These are phyloP conservation scores for Paxillus involutus DNA, from an alignment of 768 basidiomycete genomes.

Conservation along the genomic window DNA sequence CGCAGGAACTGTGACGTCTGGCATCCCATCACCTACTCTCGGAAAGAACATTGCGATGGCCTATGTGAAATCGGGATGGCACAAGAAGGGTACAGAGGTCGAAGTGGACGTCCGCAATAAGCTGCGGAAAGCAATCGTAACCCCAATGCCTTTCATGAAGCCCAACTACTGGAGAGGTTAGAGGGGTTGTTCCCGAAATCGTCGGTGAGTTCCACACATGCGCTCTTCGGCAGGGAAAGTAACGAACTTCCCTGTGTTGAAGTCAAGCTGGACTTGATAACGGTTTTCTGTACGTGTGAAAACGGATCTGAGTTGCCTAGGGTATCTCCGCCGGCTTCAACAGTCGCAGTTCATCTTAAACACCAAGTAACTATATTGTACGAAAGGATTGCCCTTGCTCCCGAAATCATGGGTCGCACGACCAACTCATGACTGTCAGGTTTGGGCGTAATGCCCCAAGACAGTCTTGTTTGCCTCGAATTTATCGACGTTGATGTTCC, in stretches of 20 bases:
- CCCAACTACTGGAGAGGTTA: conserved; percentile 78
- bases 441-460: conserved; percentile 6
- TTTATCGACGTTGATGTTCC: conserved; percentile 8
- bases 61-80: conserved; percentile 76
- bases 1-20: conserved; percentile 81
- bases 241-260: not conserved
- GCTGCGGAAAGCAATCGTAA: conserved; percentile 68
- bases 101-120: conserved; percentile 85
- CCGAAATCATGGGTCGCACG: too few species aligned
- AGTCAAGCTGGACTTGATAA: too few species aligned
- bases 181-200: not conserved
- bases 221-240: not conserved
- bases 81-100: conserved; percentile 89
- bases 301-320: too few species aligned
- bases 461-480: conserved; percentile 11
- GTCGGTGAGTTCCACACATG: not conserved
- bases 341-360: too few species aligned
- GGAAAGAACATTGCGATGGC: conserved; percentile 96
- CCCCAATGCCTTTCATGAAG: conserved; percentile 86
- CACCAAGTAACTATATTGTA: not conserved
- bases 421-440: not conserved
- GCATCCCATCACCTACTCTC: conserved; percentile 91
- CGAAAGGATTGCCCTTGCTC: too few species aligned
- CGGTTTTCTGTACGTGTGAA: too few species aligned
- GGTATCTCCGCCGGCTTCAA: too few species aligned